Evolutionary conservation across 2,329 filamentous ascomycete genomes (phyloP), one percentile per base, ranked within the genome.

Genomic region (Colletotrichum sp.): DNA sequence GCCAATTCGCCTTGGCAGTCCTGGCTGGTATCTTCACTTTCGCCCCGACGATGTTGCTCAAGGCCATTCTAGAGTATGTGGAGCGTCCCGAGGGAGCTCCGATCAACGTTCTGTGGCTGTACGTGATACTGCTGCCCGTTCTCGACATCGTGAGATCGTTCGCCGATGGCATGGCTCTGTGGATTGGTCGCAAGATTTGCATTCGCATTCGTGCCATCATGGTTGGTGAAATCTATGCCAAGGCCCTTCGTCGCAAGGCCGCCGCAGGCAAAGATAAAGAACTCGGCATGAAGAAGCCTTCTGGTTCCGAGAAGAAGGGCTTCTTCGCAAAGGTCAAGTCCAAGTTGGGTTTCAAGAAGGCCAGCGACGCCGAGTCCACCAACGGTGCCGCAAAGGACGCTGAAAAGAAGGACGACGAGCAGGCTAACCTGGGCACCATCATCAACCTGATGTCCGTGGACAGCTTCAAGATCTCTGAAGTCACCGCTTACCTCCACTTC

Each of bases 371-470:
- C 18, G 79, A 85, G 36, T 81, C 81, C 26, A 81, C 80, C 60
- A 83, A 81, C 44, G 83, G 83, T 34, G 79, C 80, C n/a, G 69
- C 81, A 52, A 86, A 86, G 72, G 82, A 82, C 28, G 80, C 84
- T 55, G 84, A 84, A 70, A 84, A 83, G 70, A 84, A 87, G 69
- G 82, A 86, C 21, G 93, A 95, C 77, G 91, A 94, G 74, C 95
- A 98, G 86, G 96, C 96, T 52, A 98, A 97, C 77, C 90, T 98
- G 67, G 97, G 98, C 78, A 98, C 97, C n/a, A 98, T 99, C 81
- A 99, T 99, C 88, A 99, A 99, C 84, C 89, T 99, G 79, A 99
- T 99, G 97, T 98, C 97, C 13, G 98, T 99, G 55, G 98, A 99
- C 87, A 98, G 96, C 64, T 99, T 99, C 92, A 99, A 99, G 87